Evolutionary conservation across 2,329 filamentous ascomycete genomes (phyloP), one percentile per base, ranked within the genome.

Genomic region (Thielaviopsis euricoi): DNA sequence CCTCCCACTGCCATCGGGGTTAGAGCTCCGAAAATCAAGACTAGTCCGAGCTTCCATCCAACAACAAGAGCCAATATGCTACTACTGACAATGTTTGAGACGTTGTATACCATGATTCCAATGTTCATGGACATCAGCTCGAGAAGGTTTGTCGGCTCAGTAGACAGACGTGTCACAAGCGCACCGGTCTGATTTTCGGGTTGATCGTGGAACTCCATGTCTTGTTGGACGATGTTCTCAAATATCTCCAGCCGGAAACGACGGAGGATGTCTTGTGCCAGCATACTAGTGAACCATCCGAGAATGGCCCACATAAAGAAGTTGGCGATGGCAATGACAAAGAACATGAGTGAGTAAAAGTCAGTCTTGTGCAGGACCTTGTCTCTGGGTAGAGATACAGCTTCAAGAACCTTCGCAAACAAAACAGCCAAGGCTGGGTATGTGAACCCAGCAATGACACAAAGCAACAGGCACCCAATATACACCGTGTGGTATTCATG

Each of bases 271-370:
- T 68, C 57, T 62, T 73, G 70, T 0, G 67, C 69, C 13, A 72
- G 64, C 5, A 65, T 58, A 46, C 73, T 73, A 57, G 67, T 65
- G 6, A 67, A 52, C 67, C 68, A 71, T 1, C 72, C 71, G 23
- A 66, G 61, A 1, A 65, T 60, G 29, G 67, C 68, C 55, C 79
- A 80, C 2, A 70, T 66, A 0, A 77, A 57, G 1, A 76, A 65
- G 33, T 74, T 72, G 2, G 67, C 73, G 10, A 74, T 65, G 1
- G 78, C 77, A 17, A 79, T 66, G 1, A 79, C 66, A 54, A 79
- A 77, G 64, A 80, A 80, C 76, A 81, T 80, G 53, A 78, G 70
- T 0, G 76, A 69, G 65, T 73, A 79, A 62, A 80, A 79, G 65
- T 81, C 74, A 6, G 71, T 74, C 23, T 64, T 63, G n/a, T 60